These are phyloP conservation scores for Epicoccum sorghinum DNA, from an alignment of 2,329 filamentous ascomycete species.

Conservation along the genomic window DNA sequence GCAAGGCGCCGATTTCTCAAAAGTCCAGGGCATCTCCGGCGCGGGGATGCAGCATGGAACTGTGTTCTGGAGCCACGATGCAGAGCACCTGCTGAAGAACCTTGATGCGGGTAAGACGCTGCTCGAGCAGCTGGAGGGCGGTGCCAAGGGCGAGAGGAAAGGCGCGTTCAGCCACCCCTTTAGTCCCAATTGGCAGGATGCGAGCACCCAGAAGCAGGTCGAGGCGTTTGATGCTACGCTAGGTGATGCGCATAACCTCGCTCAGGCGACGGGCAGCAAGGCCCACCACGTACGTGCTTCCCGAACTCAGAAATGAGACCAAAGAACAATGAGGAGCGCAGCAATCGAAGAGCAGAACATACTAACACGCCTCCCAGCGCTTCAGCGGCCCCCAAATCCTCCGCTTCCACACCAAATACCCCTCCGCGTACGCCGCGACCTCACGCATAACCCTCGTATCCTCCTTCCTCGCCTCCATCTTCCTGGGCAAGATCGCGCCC, in stretches of 20 bases:
- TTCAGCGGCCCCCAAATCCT: constrained; percentile 98
- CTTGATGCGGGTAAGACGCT: constrained; percentile 68
- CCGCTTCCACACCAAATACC: constrained; percentile 79
- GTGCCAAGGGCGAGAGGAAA: constrained; percentile 47
- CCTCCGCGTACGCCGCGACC: constrained; percentile 80
- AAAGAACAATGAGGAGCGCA: neutral
- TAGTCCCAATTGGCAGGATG: constrained; percentile 97
- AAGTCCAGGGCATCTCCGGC: constrained; percentile 82
- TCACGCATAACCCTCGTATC: constrained; percentile 90
- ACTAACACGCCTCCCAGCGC: constrained; percentile 60
- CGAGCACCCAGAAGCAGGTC: constrained; percentile 90
- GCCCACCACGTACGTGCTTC: constrained; percentile 79
- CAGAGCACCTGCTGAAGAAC: constrained; percentile 66
- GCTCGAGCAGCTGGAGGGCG: constrained; percentile 69
- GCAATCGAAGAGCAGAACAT: neutral
- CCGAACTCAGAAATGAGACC: neutral
- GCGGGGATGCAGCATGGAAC: constrained; percentile 98
- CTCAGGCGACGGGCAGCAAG: constrained; percentile 83
- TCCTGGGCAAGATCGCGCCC: constrained; percentile 83
- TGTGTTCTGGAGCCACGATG: constrained; percentile 84
- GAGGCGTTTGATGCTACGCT: constrained; percentile 81
- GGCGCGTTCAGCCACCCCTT: constrained; percentile 80
- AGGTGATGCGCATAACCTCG: constrained; percentile 70
- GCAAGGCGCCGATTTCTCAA: constrained; percentile 72
- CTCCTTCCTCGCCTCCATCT: constrained; percentile 89